Percentiles rank a stretch among this genome's conserved stretches.
Conservation (phyloP, 179 eudicot species). For the Actinidia arguta region DNA sequence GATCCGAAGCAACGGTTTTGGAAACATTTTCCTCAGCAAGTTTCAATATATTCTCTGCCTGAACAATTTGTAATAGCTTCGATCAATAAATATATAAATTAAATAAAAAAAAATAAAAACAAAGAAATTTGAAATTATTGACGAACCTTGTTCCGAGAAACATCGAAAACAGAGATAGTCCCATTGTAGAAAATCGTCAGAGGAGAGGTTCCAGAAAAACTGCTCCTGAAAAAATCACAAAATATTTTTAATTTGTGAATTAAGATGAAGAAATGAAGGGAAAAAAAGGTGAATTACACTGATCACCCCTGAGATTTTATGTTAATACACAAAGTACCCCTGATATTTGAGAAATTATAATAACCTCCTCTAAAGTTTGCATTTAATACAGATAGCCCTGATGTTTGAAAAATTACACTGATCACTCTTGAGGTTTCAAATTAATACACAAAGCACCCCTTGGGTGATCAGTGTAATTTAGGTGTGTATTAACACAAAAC, state of each 20-base stretch:
- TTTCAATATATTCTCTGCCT: conserved; percentile 59
- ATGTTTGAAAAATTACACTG: too few species aligned
- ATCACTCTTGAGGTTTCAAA: too few species aligned
- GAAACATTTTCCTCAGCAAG: conserved; percentile 35
- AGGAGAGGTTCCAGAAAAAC: conserved; percentile 30
- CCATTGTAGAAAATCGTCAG: conserved; percentile 80
- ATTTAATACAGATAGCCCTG: too few species aligned
- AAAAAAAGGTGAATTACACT: conserved; percentile 36
- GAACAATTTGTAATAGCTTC: conserved; percentile 12
- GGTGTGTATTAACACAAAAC: too few species aligned
- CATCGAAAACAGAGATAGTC: conserved; percentile 56
- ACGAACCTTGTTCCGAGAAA: conserved; percentile 51
- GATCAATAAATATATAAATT: conserved; percentile 18
- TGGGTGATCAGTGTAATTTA: too few species aligned
- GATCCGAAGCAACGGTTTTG: conserved; percentile 35
- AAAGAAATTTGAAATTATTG: conserved; percentile 1
- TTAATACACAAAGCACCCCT: too few species aligned
- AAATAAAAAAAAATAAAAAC: background rate
- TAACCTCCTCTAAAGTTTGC: too few species aligned
- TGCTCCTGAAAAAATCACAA: background rate
- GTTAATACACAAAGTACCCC: too few species aligned
- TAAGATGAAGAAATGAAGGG: too few species aligned
- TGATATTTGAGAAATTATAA: too few species aligned
- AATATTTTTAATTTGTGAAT: background rate
- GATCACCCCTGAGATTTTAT: too few species aligned